A percentile compares a stretch with the other conserved stretches of the same genome.
Conservation (phyloP, 2,329 filamentous ascomycete genomes). For the Cladophialophora yegresii region DNA sequence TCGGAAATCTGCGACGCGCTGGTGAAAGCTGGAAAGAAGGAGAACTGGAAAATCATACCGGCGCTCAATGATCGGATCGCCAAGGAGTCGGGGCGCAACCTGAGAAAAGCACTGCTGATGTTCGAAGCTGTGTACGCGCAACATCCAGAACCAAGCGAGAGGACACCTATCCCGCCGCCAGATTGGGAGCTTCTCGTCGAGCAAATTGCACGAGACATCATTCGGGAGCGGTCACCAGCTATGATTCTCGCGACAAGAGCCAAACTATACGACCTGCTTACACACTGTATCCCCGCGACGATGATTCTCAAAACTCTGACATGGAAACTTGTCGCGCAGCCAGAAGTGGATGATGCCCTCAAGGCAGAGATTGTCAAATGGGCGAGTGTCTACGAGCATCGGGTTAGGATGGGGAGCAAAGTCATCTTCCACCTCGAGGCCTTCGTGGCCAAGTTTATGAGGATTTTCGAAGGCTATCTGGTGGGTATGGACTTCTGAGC, state of each 20-base stretch:
- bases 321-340: constrained; percentile 77
- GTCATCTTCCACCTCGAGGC: constrained; percentile 98
- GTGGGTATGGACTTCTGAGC: constrained; percentile 31
- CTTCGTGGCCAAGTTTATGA: constrained; percentile 98
- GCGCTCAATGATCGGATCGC: constrained; percentile 83
- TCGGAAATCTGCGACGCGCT: constrained; percentile 80
- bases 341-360: constrained; percentile 77
- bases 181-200: constrained; percentile 94
- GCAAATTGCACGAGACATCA: constrained; percentile 88
- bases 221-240: constrained; percentile 87
- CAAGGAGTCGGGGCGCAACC: constrained; percentile 83
- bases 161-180: constrained; percentile 85
- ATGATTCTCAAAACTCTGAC: constrained; percentile 93
- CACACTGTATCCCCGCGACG: constrained; percentile 94
- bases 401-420: constrained; percentile 87
- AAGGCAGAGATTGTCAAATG: constrained; percentile 93
- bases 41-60: constrained; percentile 76
- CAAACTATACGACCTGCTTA: constrained; percentile 95
- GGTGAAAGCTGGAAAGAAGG: constrained; percentile 68
- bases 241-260: constrained; percentile 84
- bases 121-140: constrained; percentile 96
- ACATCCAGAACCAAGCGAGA: constrained; percentile 65
- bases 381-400: constrained; percentile 96
- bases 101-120: constrained; percentile 90
- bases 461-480: constrained; percentile 84